These are phyloP conservation scores for Pichia deserticola DNA, from an alignment of 805 yeast genomes.

Conservation along the genomic window DNA sequence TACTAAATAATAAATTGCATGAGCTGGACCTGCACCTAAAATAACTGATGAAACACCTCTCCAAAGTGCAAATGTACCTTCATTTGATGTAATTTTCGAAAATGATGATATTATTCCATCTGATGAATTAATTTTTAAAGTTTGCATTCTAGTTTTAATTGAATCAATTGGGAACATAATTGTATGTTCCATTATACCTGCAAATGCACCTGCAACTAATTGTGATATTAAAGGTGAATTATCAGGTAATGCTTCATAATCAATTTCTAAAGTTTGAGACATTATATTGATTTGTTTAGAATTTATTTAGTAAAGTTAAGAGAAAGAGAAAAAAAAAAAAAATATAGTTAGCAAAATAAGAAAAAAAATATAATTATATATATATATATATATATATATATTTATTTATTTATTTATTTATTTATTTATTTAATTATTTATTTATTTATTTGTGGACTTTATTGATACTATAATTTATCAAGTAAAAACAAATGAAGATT, in stretches of 20 bases:
- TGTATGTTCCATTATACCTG: slow-evolving; percentile 98
- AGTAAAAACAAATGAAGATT: no score
- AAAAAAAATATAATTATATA: neutral
- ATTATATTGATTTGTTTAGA: neutral
- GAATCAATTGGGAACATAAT: slow-evolving; percentile 96
- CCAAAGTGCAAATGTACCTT: slow-evolving; percentile 87
- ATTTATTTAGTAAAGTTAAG: no score
- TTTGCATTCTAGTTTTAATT: slow-evolving; percentile 93
- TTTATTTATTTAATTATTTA: no score
- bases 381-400: neutral
- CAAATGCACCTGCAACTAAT: slow-evolving; percentile 90
- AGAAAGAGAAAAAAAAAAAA: no score
- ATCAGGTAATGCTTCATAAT: slow-evolving; percentile 88
- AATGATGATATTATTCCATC: slow-evolving; percentile 58
- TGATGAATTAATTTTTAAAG: slow-evolving; percentile 25
- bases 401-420: no score
- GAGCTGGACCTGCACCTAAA: slow-evolving; percentile 99
- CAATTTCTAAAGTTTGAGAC: slow-evolving; percentile 41
- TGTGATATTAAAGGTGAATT: slow-evolving; percentile 78
- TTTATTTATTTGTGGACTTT: no score
- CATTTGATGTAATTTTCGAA: slow-evolving; percentile 70
- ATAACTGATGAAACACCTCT: slow-evolving; percentile 89
- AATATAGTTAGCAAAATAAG: no score
- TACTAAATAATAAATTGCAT: slow-evolving; percentile 92
- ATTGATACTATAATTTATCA: no score